Conservation (phyloP, 2,329 filamentous ascomycete species). For the Neurospora sp. region DNA sequence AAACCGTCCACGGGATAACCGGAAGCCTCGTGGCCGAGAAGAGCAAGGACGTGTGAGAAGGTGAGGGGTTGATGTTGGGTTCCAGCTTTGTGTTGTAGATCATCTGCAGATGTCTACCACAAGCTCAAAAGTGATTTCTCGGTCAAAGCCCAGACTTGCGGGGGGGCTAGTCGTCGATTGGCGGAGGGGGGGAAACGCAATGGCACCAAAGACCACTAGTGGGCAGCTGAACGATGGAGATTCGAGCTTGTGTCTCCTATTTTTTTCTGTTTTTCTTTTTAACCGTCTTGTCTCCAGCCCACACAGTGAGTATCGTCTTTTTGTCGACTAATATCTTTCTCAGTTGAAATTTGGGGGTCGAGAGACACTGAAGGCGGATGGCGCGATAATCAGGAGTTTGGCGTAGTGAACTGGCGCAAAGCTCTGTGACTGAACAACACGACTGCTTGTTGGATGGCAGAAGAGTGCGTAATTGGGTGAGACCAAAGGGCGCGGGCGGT, state of each 20-base stretch:
- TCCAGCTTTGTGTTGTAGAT: not conserved
- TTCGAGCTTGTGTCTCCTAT: not conserved
- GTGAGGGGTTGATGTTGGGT: not conserved
- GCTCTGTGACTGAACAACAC: not conserved
- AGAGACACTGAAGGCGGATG: not conserved
- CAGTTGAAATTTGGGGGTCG: not conserved
- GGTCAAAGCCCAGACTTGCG: not conserved
- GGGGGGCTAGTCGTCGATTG: not conserved
- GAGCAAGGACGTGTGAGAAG: not conserved
- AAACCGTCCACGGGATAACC: not conserved
- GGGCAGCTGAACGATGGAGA: not conserved
- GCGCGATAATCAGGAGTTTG: not conserved
- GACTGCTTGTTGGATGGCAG: not conserved
- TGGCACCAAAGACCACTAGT: not conserved
- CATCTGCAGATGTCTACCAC: not conserved
- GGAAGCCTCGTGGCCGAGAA: not conserved
- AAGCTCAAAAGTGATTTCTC: not conserved
- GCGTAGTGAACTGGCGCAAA: not conserved
- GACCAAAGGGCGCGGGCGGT: not conserved
- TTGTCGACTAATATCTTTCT: not conserved
- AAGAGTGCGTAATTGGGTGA: not conserved
- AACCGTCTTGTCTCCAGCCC: not conserved
- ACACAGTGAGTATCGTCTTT: not conserved
- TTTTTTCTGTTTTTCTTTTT: not conserved
- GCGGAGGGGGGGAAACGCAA: not conserved